Percentiles rank a stretch among this genome's conserved stretches.
Conservation (phyloP, 768 basidiomycete genomes). For the Rhodocollybia butyracea region DNA sequence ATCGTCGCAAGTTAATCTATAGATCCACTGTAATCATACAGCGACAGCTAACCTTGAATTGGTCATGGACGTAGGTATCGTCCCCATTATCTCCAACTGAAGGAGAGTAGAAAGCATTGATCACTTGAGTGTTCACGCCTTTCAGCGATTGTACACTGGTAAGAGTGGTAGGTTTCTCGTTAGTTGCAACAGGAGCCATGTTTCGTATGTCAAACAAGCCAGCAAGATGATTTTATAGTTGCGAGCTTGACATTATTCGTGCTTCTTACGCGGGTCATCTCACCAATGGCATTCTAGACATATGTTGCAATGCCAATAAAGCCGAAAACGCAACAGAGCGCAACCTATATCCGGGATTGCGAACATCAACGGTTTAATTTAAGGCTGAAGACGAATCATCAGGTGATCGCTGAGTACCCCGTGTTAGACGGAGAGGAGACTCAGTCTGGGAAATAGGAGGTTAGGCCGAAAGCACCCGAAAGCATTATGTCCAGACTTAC, state of each 20-base stretch:
- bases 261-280: constrained; percentile 2
- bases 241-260: background rate
- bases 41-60: constrained; percentile 48
- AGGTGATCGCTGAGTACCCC: too few species aligned
- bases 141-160: constrained; percentile 18
- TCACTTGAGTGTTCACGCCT: constrained; percentile 24
- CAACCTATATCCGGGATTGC: background rate
- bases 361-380: background rate
- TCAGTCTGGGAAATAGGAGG: too few species aligned
- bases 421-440: too few species aligned
- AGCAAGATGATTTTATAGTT: background rate
- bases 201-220: background rate
- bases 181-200: constrained; percentile 52
- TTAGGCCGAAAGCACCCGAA: too few species aligned
- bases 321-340: too few species aligned
- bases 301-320: background rate
- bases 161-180: constrained; percentile 24
- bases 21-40: background rate
- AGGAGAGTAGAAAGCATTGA: constrained; percentile 73
- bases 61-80: constrained; percentile 47
- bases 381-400: too few species aligned
- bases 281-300: background rate
- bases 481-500: constrained; percentile 20
- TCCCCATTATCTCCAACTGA: constrained; percentile 48
- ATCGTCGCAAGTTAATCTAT: background rate